Conservation (phyloP, 139 green algal species). For the Nannochloris sp. region DNA sequence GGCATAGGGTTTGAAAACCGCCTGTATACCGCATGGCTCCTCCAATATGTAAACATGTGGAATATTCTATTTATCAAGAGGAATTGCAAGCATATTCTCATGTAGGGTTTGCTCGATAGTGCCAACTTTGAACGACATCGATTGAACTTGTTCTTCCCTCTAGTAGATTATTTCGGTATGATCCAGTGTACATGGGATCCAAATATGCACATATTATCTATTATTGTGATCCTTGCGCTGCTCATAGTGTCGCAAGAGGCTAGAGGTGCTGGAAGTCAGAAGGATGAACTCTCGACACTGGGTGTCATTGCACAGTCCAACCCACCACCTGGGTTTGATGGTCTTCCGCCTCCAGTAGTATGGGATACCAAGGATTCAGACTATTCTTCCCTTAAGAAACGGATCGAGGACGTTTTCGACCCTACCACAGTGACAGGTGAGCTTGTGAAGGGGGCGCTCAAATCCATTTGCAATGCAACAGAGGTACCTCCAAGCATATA, state of each 20-base stretch:
- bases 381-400: neutral
- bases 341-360: neutral
- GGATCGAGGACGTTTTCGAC: neutral
- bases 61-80: too few relatives aligned
- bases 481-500: conserved; percentile 3
- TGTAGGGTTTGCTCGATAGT: neutral
- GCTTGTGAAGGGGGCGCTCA: neutral
- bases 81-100: too few relatives aligned
- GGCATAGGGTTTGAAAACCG: too few relatives aligned
- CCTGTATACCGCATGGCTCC: too few relatives aligned
- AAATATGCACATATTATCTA: too few relatives aligned
- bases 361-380: neutral
- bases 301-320: conserved; percentile 2
- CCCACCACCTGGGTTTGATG: neutral
- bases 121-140: neutral
- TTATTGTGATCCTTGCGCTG: neutral
- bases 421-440: neutral
- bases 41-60: too few relatives aligned
- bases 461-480: neutral
- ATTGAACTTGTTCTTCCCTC: neutral
- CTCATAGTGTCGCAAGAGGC: neutral
- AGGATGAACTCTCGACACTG: neutral
- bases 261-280: neutral
- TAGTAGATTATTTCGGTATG: neutral
- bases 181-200: neutral